A percentile compares a stretch with the other conserved stretches of the same genome.
phyloP scores from a whole-genome alignment of 2,329 filamentous ascomycete species.

The Fusarium sp. region DNA sequence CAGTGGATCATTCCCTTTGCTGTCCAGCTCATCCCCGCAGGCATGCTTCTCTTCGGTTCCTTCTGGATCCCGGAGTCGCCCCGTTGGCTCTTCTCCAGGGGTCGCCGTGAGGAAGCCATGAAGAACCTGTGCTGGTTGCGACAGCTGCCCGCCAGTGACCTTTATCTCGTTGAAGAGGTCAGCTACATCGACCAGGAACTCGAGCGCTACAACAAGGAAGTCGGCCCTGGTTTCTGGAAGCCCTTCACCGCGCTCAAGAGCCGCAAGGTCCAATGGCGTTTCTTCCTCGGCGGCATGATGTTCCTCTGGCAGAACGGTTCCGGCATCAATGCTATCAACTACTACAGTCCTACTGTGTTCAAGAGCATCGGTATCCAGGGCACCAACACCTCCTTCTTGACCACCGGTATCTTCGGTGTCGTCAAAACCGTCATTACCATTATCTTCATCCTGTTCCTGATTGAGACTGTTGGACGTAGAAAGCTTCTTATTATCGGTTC shows the following conservation, averaged over 20 bases:
- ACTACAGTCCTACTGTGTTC: slow-evolving; percentile 64
- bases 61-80: slow-evolving; percentile 73
- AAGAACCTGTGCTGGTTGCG: slow-evolving; percentile 72
- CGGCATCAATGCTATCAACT: slow-evolving; percentile 84
- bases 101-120: slow-evolving; percentile 67
- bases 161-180: slow-evolving; percentile 79
- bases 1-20: slow-evolving; percentile 72
- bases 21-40: slow-evolving; percentile 74
- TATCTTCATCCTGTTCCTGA: slow-evolving; percentile 74
- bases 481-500: slow-evolving; percentile 73
- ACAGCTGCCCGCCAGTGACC: slow-evolving; percentile 63
- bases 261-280: slow-evolving; percentile 72
- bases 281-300: slow-evolving; percentile 78
- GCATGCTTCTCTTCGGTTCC: slow-evolving; percentile 67
- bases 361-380: slow-evolving; percentile 59
- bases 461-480: slow-evolving; percentile 66
- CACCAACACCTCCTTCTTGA: slow-evolving; percentile 59
- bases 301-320: slow-evolving; percentile 82
- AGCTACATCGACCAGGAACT: slow-evolving; percentile 75
- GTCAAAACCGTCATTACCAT: slow-evolving; percentile 77
- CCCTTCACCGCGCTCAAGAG: slow-evolving; percentile 69
- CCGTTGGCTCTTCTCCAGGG: slow-evolving; percentile 74
- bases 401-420: slow-evolving; percentile 80
- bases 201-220: slow-evolving; percentile 69
- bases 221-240: slow-evolving; percentile 80